phyloP scores from a whole-genome alignment of 2,329 filamentous ascomycete genomes.

The Arachnomyces sp. region DNA sequence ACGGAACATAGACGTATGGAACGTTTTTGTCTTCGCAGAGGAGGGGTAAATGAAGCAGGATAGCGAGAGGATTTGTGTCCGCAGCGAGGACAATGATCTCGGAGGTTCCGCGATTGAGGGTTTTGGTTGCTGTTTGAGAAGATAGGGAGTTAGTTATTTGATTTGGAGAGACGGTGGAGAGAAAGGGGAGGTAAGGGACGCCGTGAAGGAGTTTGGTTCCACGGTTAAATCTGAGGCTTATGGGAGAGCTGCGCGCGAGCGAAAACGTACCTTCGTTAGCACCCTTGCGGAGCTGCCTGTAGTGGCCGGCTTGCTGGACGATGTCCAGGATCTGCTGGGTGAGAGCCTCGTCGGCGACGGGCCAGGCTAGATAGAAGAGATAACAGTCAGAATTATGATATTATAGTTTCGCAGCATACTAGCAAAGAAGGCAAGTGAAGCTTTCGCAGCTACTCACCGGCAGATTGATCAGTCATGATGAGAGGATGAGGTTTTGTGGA shows the following conservation, averaged over 20 bases:
- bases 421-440: no score
- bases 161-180: not conserved
- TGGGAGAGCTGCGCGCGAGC: no score
- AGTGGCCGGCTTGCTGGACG: constrained; percentile 59
- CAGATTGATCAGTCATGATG: no score
- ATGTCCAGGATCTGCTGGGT: constrained; percentile 77
- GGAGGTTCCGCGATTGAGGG: constrained; percentile 80
- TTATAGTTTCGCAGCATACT: not conserved
- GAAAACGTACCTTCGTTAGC: constrained; percentile 65
- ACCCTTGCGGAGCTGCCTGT: constrained; percentile 76
- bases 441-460: no score
- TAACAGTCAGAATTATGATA: not conserved
- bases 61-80: constrained; percentile 79
- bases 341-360: constrained; percentile 64
- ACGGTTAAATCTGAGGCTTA: no score
- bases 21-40: constrained; percentile 71
- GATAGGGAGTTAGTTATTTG: constrained; percentile 6
- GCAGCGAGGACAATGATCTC: constrained; percentile 82
- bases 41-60: constrained; percentile 81
- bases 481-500: no score
- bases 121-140: constrained; percentile 58
- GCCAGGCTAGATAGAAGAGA: constrained; percentile 49
- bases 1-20: constrained; percentile 63
- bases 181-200: not conserved
- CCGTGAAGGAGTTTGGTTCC: no score